Evolutionary conservation across 78 protist species (phyloP).

Genomic region (Dictyostelium citrinum): DNA sequence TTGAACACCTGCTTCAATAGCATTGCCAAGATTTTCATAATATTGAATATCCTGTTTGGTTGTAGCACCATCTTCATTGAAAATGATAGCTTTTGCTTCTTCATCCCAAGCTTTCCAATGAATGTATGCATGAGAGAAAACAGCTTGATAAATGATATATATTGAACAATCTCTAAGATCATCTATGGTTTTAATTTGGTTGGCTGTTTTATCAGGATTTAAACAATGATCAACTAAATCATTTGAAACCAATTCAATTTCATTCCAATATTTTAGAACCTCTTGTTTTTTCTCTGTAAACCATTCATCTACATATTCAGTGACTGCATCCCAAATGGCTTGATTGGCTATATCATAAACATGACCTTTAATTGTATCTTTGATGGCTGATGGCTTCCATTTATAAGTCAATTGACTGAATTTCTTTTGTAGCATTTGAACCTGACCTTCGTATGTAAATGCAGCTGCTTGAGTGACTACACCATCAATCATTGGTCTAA

Average conservation of each 20-base stretch:
- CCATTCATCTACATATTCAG: slow-evolving; percentile 44
- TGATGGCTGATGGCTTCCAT: not conserved
- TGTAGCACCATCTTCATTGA: slow-evolving; percentile 12
- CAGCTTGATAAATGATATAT: slow-evolving; percentile 30
- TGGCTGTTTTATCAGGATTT: not conserved
- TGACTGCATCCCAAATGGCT: slow-evolving; percentile 12
- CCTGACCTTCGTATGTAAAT: slow-evolving; percentile 45
- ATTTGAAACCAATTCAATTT: slow-evolving; percentile 8
- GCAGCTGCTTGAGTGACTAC: slow-evolving; percentile 47
- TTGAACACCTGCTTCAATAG: slow-evolving; percentile 59
- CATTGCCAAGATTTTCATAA: slow-evolving; percentile 42
- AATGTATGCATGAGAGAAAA: slow-evolving; percentile 39
- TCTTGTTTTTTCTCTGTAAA: not conserved
- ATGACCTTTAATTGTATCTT: not conserved
- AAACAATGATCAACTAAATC: slow-evolving; percentile 8
- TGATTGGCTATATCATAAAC: slow-evolving; percentile 1
- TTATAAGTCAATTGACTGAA: slow-evolving; percentile 1
- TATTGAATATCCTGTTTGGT: slow-evolving; percentile 18
- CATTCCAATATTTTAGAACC: not conserved
- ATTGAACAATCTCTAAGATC: slow-evolving; percentile 3
- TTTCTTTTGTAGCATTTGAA: slow-evolving; percentile 6
- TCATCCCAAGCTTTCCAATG: slow-evolving; percentile 68
- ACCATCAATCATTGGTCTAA: slow-evolving; percentile 46
- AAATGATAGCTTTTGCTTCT: slow-evolving; percentile 25
- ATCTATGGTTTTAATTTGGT: not conserved